Evolutionary conservation across 2,329 filamentous ascomycete species (phyloP), one percentile per base, ranked within the genome.

Genomic region (Colletotrichum incanum): DNA sequence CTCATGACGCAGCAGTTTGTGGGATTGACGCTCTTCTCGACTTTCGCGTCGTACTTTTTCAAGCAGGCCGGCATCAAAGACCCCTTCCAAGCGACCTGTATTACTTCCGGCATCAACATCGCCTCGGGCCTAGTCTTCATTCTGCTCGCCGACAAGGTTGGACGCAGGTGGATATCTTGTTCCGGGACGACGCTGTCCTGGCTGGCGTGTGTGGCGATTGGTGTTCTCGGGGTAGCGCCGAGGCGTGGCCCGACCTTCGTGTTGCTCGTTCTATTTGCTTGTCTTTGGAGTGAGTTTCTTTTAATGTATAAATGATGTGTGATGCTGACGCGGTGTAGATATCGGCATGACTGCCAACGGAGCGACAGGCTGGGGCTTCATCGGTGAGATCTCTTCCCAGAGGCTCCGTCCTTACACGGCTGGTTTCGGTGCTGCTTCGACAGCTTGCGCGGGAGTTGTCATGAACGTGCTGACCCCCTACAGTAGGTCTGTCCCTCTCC

Each of bases 301-400:
- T 41, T 20, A 5, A 6, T 23, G 16, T 37, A 1, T 31, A 12
- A 7, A 31, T 1, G 28, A 8, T 5, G 16, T 23, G 20, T 31
- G n/a, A 56, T 58, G 16, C 65, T 62, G 23, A 67, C 39, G 2
- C 39, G 18, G 12, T 1, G 18, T 47, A 77, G 75, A 78, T 49
- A 75, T 77, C 18, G 78, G 76, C 2, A 67, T 78, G 52, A 76
- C 75, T 5, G 73, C 76, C 41, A 79, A 77, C 59, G 76, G 75
- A 5, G 77, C 77, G 1, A 76, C 77, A 1, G 78, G 78, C 5
- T 80, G 77, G 75, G 77, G 78, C 1, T 79, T 79, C 55, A 77
- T 79, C 45, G 79, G 76, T 37, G 81, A 83, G 67, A 81, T 83
- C 11, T 82, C 82, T 0, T 80, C 82, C 0, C 79, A 80, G 18